phyloP scores from a whole-genome alignment of 2,329 filamentous ascomycete genomes.

The Cladophialophora yegresii region DNA sequence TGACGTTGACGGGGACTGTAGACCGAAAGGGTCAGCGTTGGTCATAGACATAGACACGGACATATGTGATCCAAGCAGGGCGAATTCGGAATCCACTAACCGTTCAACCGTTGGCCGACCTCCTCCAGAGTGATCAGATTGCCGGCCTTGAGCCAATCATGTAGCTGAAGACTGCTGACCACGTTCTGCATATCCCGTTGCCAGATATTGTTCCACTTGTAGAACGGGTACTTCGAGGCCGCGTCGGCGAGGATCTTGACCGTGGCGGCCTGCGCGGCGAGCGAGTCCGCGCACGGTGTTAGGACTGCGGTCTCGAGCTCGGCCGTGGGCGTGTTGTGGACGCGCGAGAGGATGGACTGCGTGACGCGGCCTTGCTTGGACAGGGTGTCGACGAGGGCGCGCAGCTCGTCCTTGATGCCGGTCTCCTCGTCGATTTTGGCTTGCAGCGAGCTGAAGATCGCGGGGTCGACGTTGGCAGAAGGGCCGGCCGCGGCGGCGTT shows the following conservation, averaged over 20 bases:
- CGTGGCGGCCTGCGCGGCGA: conserved; percentile 71
- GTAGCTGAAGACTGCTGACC: conserved; percentile 71
- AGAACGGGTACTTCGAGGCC: conserved; percentile 88
- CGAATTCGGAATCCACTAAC: conserved; percentile 47
- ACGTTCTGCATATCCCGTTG: conserved; percentile 78
- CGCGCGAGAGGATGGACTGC: conserved; percentile 80
- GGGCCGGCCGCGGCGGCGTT: conserved; percentile 27
- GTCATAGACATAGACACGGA: not conserved
- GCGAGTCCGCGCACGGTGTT: conserved; percentile 66
- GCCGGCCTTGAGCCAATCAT: conserved; percentile 58
- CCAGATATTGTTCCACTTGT: conserved; percentile 96
- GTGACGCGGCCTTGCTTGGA: conserved; percentile 78
- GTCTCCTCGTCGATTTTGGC: conserved; percentile 86
- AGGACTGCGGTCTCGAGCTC: conserved; percentile 68
- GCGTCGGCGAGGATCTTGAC: conserved; percentile 69
- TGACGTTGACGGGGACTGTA: conserved; percentile 84
- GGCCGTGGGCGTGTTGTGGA: conserved; percentile 78
- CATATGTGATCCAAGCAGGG: not conserved
- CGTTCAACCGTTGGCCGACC: conserved; percentile 73
- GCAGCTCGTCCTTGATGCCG: conserved; percentile 76
- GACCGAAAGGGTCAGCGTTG: not conserved
- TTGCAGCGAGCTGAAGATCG: conserved; percentile 85
- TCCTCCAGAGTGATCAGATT: conserved; percentile 85
- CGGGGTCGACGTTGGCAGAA: conserved; percentile 68
- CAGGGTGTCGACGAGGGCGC: conserved; percentile 76